Conservation (phyloP, 2,329 filamentous ascomycete genomes). For the Sporothrix inflata region DNA sequence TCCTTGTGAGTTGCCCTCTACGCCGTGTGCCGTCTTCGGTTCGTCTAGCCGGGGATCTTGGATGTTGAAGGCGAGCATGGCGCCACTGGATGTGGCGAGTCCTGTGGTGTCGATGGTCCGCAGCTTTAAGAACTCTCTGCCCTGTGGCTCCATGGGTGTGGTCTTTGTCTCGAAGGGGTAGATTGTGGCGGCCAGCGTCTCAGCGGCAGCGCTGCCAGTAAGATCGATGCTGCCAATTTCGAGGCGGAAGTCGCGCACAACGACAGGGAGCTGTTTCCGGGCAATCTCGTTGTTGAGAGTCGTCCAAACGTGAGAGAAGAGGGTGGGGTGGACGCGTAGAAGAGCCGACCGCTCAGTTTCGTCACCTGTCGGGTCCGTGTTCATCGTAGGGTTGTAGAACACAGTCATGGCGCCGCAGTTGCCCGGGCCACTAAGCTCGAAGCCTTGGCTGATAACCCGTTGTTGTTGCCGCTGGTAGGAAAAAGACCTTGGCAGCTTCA, state of each 20-base stretch:
- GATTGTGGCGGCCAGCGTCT: slow-evolving; percentile 72
- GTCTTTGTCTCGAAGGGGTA: slow-evolving; percentile 50
- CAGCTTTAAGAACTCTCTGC: slow-evolving; percentile 54
- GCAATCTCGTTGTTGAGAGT: slow-evolving; percentile 57
- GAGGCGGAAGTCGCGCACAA: slow-evolving; percentile 70
- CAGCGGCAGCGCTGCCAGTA: slow-evolving; percentile 72
- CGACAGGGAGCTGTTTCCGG: slow-evolving; percentile 65
- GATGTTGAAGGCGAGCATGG: slow-evolving; percentile 72
- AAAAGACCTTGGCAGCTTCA: slow-evolving; percentile 32
- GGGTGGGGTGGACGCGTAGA: slow-evolving; percentile 71
- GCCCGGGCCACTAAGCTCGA: slow-evolving; percentile 29
- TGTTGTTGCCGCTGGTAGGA: slow-evolving; percentile 30
- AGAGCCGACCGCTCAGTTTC: slow-evolving; percentile 21
- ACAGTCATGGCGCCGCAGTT: slow-evolving; percentile 33
- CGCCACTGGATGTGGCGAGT: slow-evolving; percentile 68
- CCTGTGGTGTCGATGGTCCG: slow-evolving; percentile 67
- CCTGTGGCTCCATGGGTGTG: slow-evolving; percentile 42
- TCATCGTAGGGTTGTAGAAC: slow-evolving; percentile 25
- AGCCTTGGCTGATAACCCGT: not conserved
- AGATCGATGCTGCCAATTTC: slow-evolving; percentile 65
- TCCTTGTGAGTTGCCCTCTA: slow-evolving; percentile 36
- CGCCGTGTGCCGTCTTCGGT: slow-evolving; percentile 50
- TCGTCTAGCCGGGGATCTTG: slow-evolving; percentile 80
- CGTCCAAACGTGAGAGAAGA: slow-evolving; percentile 71
- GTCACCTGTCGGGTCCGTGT: not conserved